Evolutionary conservation across 78 protist species (phyloP).

Genomic region (Polysphondylium violaceum): DNA sequence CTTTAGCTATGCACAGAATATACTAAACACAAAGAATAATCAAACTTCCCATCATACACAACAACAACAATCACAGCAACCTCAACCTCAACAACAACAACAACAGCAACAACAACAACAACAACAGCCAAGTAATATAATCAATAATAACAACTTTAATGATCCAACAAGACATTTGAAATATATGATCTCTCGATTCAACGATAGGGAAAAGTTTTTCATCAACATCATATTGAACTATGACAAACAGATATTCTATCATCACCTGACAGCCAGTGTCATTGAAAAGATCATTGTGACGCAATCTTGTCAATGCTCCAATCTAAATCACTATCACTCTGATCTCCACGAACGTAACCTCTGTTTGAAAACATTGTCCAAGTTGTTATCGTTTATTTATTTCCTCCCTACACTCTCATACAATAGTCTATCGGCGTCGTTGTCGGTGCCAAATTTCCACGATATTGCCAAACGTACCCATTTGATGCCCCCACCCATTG

Average conservation of each 20-base stretch:
- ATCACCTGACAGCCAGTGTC: slow-evolving; percentile 27
- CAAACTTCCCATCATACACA: neutral
- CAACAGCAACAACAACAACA: slow-evolving; percentile 5
- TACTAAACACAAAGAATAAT: neutral
- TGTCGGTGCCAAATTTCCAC: slow-evolving; percentile 9
- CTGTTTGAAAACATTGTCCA: slow-evolving; percentile 4
- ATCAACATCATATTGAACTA: slow-evolving; percentile 14
- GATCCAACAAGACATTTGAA: neutral
- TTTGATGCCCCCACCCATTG: slow-evolving; percentile 41
- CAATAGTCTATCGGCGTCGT: neutral
- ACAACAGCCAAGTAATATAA: neutral
- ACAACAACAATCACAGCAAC: neutral
- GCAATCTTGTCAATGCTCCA: slow-evolving; percentile 59
- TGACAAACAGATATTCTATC: slow-evolving; percentile 30
- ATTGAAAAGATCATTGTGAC: slow-evolving; percentile 19
- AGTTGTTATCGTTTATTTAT: slow-evolving; percentile 9
- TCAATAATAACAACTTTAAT: no score
- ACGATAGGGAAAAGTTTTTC: slow-evolving; percentile 34
- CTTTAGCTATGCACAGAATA: neutral
- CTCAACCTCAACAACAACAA: neutral
- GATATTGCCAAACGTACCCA: slow-evolving; percentile 5
- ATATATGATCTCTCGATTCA: slow-evolving; percentile 8
- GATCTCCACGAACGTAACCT: slow-evolving; percentile 25
- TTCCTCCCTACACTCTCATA: slow-evolving; percentile 23
- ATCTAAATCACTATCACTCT: slow-evolving; percentile 31